These are phyloP conservation scores for Blechomonas ayalai DNA, from an alignment of 208 protist genomes.

Conservation along the genomic window DNA sequence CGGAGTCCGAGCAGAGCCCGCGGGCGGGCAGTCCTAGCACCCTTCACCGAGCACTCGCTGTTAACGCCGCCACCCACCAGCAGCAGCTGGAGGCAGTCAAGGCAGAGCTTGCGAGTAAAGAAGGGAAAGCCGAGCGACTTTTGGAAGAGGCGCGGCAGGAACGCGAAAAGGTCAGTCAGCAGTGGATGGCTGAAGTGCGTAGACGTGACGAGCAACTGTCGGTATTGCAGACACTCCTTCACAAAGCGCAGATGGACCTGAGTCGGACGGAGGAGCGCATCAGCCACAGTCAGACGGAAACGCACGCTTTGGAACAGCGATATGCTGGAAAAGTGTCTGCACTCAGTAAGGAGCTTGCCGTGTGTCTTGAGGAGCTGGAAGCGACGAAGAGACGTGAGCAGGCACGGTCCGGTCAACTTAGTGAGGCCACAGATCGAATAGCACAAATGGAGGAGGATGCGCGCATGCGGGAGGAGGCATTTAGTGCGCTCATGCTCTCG, in stretches of 20 bases:
- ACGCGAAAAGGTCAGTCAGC: constrained; percentile 32
- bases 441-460: constrained; percentile 48
- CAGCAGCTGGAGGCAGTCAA: constrained; percentile 16
- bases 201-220: constrained; percentile 49
- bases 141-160: constrained; percentile 13
- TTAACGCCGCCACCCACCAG: constrained; percentile 14
- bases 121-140: constrained; percentile 9
- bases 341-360: constrained; percentile 46
- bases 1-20: background rate
- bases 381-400: constrained; percentile 11
- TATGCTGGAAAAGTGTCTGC: constrained; percentile 29
- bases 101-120: constrained; percentile 15
- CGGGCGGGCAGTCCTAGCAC: background rate
- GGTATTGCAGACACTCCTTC: constrained; percentile 47
- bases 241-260: constrained; percentile 47
- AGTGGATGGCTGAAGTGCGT: constrained; percentile 48
- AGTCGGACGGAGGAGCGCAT: constrained; percentile 26
- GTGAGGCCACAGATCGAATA: constrained; percentile 16
- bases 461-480: constrained; percentile 49
- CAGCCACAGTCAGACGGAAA: constrained; percentile 32
- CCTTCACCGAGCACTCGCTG: constrained; percentile 2
- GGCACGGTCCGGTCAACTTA: constrained; percentile 18
- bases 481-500: constrained; percentile 51
- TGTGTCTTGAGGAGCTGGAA: constrained; percentile 20
- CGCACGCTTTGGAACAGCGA: constrained; percentile 34